A percentile compares a stretch with the other conserved stretches of the same genome.
These are phyloP conservation scores for Astrothelium subdiscretum DNA, from an alignment of 495 filamentous ascomycete species.

Conservation along the genomic window DNA sequence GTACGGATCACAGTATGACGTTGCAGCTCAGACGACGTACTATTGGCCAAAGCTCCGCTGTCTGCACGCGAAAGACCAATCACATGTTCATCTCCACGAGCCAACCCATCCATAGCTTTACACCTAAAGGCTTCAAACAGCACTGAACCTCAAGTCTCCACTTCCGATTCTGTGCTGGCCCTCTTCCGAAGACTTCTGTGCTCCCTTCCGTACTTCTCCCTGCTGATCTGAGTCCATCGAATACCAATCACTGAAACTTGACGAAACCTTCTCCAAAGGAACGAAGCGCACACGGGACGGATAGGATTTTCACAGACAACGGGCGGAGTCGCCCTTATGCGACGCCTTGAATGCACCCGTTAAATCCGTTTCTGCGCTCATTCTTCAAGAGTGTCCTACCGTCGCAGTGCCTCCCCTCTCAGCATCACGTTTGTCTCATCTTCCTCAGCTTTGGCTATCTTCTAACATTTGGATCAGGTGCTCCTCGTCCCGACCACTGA, in stretches of 20 bases:
- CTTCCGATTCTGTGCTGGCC: too few relatives aligned
- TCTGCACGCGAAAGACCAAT: too few relatives aligned
- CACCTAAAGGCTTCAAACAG: too few relatives aligned
- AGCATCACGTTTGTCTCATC: conserved; percentile 61
- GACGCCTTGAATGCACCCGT: conserved; percentile 78
- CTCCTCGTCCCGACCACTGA: conserved; percentile 91
- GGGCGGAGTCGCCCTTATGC: not conserved
- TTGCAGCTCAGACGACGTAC: too few relatives aligned
- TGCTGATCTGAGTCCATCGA: too few relatives aligned
- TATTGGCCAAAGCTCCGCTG: too few relatives aligned
- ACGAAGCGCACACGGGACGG: not conserved
- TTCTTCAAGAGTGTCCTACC: conserved; percentile 95
- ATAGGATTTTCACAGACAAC: not conserved
- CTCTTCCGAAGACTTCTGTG: too few relatives aligned
- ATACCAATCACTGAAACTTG: not conserved
- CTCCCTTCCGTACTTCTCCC: too few relatives aligned
- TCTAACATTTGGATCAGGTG: conserved; percentile 38
- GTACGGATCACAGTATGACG: too few relatives aligned
- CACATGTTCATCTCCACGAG: too few relatives aligned
- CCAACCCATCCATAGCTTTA: too few relatives aligned
- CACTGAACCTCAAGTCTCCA: too few relatives aligned
- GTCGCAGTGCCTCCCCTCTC: conserved; percentile 81
- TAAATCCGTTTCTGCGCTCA: conserved; percentile 96
- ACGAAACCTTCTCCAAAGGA: not conserved
- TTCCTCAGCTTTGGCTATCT: not conserved